Base-by-base conservation (phyloP, 805 yeast species). In the baker's yeast (Saccharomyces cerevisiae) region DNA sequence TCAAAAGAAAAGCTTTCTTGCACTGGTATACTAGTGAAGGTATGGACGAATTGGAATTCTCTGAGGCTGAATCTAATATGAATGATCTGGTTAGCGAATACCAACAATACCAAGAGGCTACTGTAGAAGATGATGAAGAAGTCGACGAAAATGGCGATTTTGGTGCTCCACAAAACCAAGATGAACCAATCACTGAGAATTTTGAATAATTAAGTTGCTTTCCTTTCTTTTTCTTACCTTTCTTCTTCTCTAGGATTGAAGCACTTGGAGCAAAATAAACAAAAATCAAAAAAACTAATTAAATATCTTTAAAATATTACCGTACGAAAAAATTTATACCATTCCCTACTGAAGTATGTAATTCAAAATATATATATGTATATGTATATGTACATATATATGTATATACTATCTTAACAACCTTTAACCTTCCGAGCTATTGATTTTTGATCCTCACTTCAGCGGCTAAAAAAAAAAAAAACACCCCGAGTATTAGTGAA, bases 11-110 rank as follows among this genome's bases (percentile, higher is more conserved):
- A 73, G 97, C 97, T 59, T 90, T 90, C 83, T 84, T 90, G 75
- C 96, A 90, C 74, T 90, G 97, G 97, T 90, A 89, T 75, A 87
- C 94, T 9, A 80, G 85, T 63, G 97, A 90, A 74, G 97, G 97
- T 76, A 90, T 90, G 97, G 97, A 90, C 68, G 95, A 86, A 75
- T 79, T 84, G 78, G 97, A 90, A 76, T 90, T 90, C 73, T 82
- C 89, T 55, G 97, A 90, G 76, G 97, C 97, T 52, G 95, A 89
- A 75, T 84, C 92, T 53, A 87, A 90, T 71, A 83, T 90, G 90
- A 81, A 80, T 63, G 97, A 90, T 73, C 78, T 90, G 68, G 90
- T 89, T 54, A 81, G 84, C 67, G 97, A 90, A 74, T 84, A 90
- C 70, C 94, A 88, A 76, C 96, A 90, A 75, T 88, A 89, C 76